Conservation (phyloP, 2,329 filamentous ascomycete genomes). For the Fusarium algeriense region DNA sequence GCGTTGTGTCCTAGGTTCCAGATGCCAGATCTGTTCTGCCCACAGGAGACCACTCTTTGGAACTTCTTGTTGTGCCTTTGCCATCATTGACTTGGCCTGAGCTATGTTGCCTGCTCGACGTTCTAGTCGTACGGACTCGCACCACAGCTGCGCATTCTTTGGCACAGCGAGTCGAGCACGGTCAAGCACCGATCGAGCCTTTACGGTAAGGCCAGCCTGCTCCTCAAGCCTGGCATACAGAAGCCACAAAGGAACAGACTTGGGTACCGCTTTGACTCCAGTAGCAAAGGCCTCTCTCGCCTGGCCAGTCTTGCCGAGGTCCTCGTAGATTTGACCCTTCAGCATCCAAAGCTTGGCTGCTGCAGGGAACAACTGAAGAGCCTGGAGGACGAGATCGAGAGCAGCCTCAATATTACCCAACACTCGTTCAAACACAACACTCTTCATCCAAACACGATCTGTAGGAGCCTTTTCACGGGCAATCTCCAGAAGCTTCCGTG, state of each 20-base stretch:
- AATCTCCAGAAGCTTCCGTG: slow-evolving; percentile 82
- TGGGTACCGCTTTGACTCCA: slow-evolving; percentile 87
- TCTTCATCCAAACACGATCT: slow-evolving; percentile 97
- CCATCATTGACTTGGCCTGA: slow-evolving; percentile 93
- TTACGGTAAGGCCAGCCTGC: slow-evolving; percentile 83
- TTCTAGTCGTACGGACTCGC: slow-evolving; percentile 93
- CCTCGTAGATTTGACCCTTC: slow-evolving; percentile 97
- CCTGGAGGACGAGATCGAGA: slow-evolving; percentile 88
- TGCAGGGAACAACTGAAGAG: slow-evolving; percentile 85
- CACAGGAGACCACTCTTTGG: slow-evolving; percentile 89
- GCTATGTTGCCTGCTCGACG: slow-evolving; percentile 83
- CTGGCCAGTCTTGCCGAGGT: slow-evolving; percentile 80
- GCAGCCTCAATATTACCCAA: slow-evolving; percentile 83
- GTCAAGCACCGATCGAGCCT: slow-evolving; percentile 93
- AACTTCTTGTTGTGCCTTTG: slow-evolving; percentile 90
- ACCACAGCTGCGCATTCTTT: slow-evolving; percentile 87
- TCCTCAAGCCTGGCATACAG: slow-evolving; percentile 91
- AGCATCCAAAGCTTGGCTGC: slow-evolving; percentile 96
- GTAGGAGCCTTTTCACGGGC: slow-evolving; percentile 92
- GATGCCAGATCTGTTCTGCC: slow-evolving; percentile 94
- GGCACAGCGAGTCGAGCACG: slow-evolving; percentile 88
- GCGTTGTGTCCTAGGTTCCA: slow-evolving; percentile 91
- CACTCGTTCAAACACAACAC: slow-evolving; percentile 91
- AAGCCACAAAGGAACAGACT: slow-evolving; percentile 89
- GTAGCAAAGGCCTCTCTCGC: slow-evolving; percentile 91